These are phyloP conservation scores for Casuarina glauca DNA, from an alignment of 306 rosid species.

Conservation along the genomic window DNA sequence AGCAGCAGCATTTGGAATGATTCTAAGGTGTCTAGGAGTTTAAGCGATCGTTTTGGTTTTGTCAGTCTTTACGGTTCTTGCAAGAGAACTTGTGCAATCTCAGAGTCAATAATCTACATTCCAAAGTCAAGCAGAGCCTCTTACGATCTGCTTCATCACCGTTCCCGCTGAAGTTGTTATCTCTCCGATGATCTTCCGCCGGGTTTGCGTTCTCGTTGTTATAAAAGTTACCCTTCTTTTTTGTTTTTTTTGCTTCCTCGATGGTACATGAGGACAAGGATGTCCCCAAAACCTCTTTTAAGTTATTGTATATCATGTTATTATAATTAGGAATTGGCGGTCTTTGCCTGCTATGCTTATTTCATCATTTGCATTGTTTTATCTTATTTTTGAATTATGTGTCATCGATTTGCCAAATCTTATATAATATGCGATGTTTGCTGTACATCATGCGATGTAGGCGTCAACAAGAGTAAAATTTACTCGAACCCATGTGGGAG, in stretches of 20 bases:
- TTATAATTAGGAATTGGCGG: constrained; percentile 34
- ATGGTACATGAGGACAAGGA: constrained; percentile 38
- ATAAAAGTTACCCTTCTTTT: not conserved
- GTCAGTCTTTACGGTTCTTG: constrained; percentile 60
- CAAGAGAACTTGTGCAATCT: constrained; percentile 70
- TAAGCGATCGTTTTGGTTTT: constrained; percentile 72
- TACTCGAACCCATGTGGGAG: constrained; percentile 58
- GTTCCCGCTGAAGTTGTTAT: constrained; percentile 29
- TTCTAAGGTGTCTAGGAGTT: constrained; percentile 69
- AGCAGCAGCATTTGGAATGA: constrained; percentile 37
- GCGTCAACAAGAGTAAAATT: constrained; percentile 37
- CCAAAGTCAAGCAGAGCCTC: constrained; percentile 59
- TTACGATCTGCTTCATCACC: constrained; percentile 41
- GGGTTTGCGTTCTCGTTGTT: constrained; percentile 26
- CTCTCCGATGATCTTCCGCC: not conserved
- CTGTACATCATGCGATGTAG: constrained; percentile 48
- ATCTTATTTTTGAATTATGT: not conserved
- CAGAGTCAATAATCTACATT: constrained; percentile 64
- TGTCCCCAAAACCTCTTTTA: constrained; percentile 24
- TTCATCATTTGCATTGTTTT: constrained; percentile 6
- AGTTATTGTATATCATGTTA: constrained; percentile 36
- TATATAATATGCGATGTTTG: constrained; percentile 25
- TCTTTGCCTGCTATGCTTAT: constrained; percentile 28
- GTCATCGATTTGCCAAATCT: constrained; percentile 8
- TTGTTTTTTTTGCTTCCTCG: constrained; percentile 9